Conservation (phyloP, 768 basidiomycete genomes). For the Panellus pusillus region DNA sequence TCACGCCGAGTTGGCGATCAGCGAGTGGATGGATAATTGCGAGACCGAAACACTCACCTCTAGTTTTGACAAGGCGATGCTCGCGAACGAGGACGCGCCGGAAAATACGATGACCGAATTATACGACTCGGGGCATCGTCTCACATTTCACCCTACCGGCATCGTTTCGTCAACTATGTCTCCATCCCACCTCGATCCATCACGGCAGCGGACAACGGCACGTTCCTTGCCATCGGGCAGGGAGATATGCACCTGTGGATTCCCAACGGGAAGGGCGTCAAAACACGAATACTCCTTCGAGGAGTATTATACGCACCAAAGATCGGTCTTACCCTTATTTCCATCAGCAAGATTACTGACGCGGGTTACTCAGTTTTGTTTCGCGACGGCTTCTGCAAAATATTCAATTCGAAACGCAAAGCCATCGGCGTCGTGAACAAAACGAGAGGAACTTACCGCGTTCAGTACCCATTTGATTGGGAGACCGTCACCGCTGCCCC, state of each 20-base stretch:
- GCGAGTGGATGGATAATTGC: too few species aligned
- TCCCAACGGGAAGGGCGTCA: constrained; percentile 13
- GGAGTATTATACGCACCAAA: constrained; percentile 18
- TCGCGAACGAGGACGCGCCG: too few species aligned
- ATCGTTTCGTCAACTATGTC: constrained; percentile 18
- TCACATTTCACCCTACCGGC: constrained; percentile 18
- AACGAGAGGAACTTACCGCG: constrained; percentile 8
- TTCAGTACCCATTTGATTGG: not conserved
- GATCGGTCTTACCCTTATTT: constrained; percentile 33
- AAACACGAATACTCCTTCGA: not conserved
- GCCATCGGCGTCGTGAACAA: constrained; percentile 3
- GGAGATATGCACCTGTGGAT: constrained; percentile 18
- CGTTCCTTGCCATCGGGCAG: constrained; percentile 16
- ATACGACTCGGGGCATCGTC: constrained; percentile 21
- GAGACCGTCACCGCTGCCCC: not conserved
- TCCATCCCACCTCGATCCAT: constrained; percentile 8
- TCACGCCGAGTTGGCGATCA: too few species aligned
- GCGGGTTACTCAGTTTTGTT: constrained; percentile 26
- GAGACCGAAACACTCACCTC: too few species aligned
- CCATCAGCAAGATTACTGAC: constrained; percentile 28
- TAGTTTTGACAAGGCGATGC: too few species aligned
- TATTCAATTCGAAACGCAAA: constrained; percentile 14
- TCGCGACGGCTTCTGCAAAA: constrained; percentile 22
- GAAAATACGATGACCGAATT: constrained; percentile 6
- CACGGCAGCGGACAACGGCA: constrained; percentile 16